These are phyloP conservation scores for Elongisporangium prolatum DNA, from an alignment of 352 stramenopile species.

Conservation along the genomic window DNA sequence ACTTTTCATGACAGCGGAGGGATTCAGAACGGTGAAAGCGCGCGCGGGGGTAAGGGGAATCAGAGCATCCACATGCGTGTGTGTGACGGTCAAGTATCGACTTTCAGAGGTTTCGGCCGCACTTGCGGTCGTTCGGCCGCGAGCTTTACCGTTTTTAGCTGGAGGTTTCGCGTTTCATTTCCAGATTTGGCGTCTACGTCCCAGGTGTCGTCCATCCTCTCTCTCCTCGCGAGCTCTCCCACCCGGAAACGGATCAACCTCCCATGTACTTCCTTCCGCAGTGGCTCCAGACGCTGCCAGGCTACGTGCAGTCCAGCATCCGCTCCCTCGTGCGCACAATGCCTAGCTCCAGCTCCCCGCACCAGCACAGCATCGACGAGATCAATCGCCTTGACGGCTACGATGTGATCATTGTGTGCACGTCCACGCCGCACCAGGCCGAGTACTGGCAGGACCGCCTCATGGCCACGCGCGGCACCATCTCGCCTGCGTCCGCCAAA, in stretches of 20 bases:
- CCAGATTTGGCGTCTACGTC: neutral
- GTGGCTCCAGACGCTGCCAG: neutral
- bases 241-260: neutral
- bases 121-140: neutral
- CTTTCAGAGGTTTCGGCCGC: neutral
- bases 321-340: slow-evolving; percentile 13
- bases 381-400: slow-evolving; percentile 90
- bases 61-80: neutral
- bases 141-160: neutral
- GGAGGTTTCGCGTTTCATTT: neutral
- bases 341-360: slow-evolving; percentile 19
- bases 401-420: slow-evolving; percentile 97
- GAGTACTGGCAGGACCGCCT: slow-evolving; percentile 97
- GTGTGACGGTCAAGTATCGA: neutral
- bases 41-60: neutral
- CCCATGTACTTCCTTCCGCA: neutral
- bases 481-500: slow-evolving; percentile 84
- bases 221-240: neutral
- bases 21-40: neutral
- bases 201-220: neutral
- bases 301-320: slow-evolving; percentile 9
- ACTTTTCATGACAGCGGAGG: neutral
- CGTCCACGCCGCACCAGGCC: slow-evolving; percentile 94
- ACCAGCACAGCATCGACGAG: slow-evolving; percentile 81
- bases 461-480: slow-evolving; percentile 72